phyloP scores from a whole-genome alignment of 2,329 filamentous ascomycete species.

The Thielaviopsis euricoi region DNA sequence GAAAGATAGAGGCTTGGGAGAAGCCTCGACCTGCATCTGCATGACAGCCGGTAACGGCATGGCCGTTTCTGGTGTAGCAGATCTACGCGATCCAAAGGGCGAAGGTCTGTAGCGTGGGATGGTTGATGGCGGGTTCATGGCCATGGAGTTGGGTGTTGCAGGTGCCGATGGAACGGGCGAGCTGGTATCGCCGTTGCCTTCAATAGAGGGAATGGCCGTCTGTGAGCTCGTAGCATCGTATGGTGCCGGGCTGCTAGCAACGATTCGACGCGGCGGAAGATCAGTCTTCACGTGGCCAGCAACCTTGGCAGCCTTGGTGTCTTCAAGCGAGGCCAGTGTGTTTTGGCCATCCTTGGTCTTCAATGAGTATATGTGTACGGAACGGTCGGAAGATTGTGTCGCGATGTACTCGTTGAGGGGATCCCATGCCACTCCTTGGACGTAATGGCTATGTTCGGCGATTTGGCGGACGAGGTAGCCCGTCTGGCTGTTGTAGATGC shows the following conservation, averaged over 20 bases:
- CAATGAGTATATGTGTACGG: constrained; percentile 90
- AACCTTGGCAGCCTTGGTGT: constrained; percentile 57
- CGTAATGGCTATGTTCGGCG: constrained; percentile 93
- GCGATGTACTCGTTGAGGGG: constrained; percentile 95
- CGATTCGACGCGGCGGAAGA: constrained; percentile 76
- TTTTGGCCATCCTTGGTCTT: constrained; percentile 96
- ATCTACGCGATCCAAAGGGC: constrained; percentile 64
- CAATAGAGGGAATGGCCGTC: constrained; percentile 30
- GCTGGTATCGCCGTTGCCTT: constrained; percentile 41
- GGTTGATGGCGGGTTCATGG: constrained; percentile 92
- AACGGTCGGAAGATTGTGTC: constrained; percentile 93
- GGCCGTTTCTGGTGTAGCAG: constrained; percentile 82
- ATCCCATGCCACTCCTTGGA: constrained; percentile 97
- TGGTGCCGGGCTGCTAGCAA: constrained; percentile 79
- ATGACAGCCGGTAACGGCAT: constrained; percentile 90
- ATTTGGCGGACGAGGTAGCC: constrained; percentile 69
- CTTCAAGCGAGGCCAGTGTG: constrained; percentile 46
- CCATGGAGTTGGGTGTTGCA: constrained; percentile 77
- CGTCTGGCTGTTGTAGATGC: constrained; percentile 89
- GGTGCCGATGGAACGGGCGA: constrained; percentile 85
- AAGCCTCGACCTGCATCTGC: constrained; percentile 58
- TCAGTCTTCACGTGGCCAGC: constrained; percentile 70
- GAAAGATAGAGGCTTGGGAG: constrained; percentile 56
- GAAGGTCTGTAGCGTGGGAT: constrained; percentile 78
- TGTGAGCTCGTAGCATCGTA: constrained; percentile 2